A percentile compares a stretch with the other conserved stretches of the same genome.
Conservation (phyloP, 257 asterid genomes). For the Petunia axillaris region DNA sequence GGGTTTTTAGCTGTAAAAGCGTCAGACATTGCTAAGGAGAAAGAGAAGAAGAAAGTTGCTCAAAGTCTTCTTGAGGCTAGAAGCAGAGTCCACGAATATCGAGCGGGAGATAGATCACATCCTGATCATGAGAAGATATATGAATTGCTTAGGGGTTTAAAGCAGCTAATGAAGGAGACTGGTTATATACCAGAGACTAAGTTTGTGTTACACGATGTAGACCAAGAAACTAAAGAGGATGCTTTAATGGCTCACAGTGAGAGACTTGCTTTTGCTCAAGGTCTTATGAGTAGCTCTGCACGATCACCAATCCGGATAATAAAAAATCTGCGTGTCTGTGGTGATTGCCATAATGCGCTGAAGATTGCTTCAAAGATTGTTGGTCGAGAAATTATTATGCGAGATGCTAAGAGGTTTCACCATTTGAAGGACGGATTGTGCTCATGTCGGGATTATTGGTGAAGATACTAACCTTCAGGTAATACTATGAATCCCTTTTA, state of each 20-base stretch:
- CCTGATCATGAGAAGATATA: slow-evolving; percentile 68
- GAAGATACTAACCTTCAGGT: slow-evolving; percentile 39
- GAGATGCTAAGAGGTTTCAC: slow-evolving; percentile 85
- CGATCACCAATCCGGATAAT: slow-evolving; percentile 64
- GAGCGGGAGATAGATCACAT: slow-evolving; percentile 87
- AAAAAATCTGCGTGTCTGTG: slow-evolving; percentile 78
- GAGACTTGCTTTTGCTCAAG: slow-evolving; percentile 86
- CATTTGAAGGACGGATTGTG: slow-evolving; percentile 82
- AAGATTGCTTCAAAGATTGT: slow-evolving; percentile 77
- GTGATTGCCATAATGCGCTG: slow-evolving; percentile 82
- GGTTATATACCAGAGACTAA: slow-evolving; percentile 76
- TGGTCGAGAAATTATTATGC: slow-evolving; percentile 75
- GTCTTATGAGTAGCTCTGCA: slow-evolving; percentile 66
- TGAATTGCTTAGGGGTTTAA: slow-evolving; percentile 61
- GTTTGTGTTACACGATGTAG: slow-evolving; percentile 88
- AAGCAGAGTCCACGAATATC: slow-evolving; percentile 67
- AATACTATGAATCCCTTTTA: slow-evolving; percentile 21
- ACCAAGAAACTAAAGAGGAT: slow-evolving; percentile 81
- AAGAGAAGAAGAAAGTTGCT: slow-evolving; percentile 49
- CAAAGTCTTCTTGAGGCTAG: slow-evolving; percentile 57
- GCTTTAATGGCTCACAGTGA: slow-evolving; percentile 89
- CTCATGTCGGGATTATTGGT: slow-evolving; percentile 88
- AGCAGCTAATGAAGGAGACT: slow-evolving; percentile 74
- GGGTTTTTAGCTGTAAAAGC: slow-evolving; percentile 65
- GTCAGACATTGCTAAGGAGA: slow-evolving; percentile 57